phyloP scores from a whole-genome alignment of 192 early-diverging fungal species.

The Coemansia sp. region DNA sequence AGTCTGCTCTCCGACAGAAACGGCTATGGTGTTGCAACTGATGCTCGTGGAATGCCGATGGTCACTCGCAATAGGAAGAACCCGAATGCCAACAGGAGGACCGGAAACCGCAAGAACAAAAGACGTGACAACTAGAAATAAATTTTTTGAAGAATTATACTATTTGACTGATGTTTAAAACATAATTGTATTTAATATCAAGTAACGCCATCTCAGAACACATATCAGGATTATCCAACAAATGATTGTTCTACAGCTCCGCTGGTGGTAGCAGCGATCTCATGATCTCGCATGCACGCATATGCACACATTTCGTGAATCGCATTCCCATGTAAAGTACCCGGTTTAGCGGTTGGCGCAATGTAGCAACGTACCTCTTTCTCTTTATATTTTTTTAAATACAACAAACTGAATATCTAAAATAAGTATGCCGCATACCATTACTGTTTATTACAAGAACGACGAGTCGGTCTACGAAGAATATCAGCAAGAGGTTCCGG shows the following conservation, averaged over 20 bases:
- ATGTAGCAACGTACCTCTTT: not conserved
- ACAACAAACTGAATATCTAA: not conserved
- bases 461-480: not conserved
- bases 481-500: not conserved
- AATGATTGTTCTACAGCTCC: too few relatives aligned
- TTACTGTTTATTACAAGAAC: not conserved
- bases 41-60: slow-evolving; percentile 58
- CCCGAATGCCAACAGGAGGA: slow-evolving; percentile 58
- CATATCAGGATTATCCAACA: too few relatives aligned
- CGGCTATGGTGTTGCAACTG: slow-evolving; percentile 59
- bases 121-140: slow-evolving; percentile 16
- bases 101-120: slow-evolving; percentile 62
- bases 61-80: slow-evolving; percentile 69
- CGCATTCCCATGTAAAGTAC: too few relatives aligned
- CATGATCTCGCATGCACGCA: too few relatives aligned
- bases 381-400: not conserved
- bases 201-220: too few relatives aligned
- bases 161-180: too few relatives aligned
- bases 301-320: too few relatives aligned
- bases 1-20: slow-evolving; percentile 48
- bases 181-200: too few relatives aligned
- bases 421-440: not conserved
- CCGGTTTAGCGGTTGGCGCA: too few relatives aligned
- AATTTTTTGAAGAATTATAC: too few relatives aligned
- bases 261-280: too few relatives aligned